phyloP scores from a whole-genome alignment of 1,284 basidiomycete species.

The Coniferiporia weirii region DNA sequence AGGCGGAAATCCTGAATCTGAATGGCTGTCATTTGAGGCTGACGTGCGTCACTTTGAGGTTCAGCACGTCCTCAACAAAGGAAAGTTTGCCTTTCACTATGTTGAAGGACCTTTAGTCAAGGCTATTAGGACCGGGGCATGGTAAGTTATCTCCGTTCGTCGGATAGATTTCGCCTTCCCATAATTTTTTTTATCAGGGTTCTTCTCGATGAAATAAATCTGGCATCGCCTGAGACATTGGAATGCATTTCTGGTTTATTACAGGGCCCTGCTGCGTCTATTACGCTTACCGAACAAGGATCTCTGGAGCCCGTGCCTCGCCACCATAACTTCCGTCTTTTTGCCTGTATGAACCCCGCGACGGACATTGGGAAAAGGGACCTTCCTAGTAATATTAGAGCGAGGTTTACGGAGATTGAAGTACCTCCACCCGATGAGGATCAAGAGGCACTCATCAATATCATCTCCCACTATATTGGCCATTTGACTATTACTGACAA shows the following conservation, averaged over 20 bases:
- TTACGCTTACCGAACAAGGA: slow-evolving; percentile 92
- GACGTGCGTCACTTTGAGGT: slow-evolving; percentile 81
- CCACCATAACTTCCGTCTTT: slow-evolving; percentile 93
- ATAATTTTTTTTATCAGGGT: slow-evolving; percentile 53
- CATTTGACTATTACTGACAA: slow-evolving; percentile 81
- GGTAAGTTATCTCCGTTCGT: slow-evolving; percentile 49
- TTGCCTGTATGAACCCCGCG: slow-evolving; percentile 99
- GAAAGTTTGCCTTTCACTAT: slow-evolving; percentile 90
- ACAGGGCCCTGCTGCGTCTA: slow-evolving; percentile 80
- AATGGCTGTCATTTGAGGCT: slow-evolving; percentile 72
- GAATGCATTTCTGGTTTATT: slow-evolving; percentile 89
- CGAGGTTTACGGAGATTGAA: slow-evolving; percentile 94
- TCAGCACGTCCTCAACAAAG: slow-evolving; percentile 79
- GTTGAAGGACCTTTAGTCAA: slow-evolving; percentile 96
- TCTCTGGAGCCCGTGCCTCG: slow-evolving; percentile 87
- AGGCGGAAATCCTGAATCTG: slow-evolving; percentile 42
- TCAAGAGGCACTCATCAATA: slow-evolving; percentile 83
- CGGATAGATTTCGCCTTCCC: neutral
- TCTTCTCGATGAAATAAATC: slow-evolving; percentile 93
- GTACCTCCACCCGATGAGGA: slow-evolving; percentile 92
- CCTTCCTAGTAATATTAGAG: slow-evolving; percentile 84
- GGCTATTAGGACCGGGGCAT: slow-evolving; percentile 85
- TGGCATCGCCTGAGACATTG: slow-evolving; percentile 91
- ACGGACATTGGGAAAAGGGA: slow-evolving; percentile 99
- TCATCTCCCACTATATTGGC: slow-evolving; percentile 90